Evolutionary conservation across 371 early-diverging fungal genomes (phyloP), one percentile per base, ranked within the genome.

Genomic region (Phascolomyces articulosus): DNA sequence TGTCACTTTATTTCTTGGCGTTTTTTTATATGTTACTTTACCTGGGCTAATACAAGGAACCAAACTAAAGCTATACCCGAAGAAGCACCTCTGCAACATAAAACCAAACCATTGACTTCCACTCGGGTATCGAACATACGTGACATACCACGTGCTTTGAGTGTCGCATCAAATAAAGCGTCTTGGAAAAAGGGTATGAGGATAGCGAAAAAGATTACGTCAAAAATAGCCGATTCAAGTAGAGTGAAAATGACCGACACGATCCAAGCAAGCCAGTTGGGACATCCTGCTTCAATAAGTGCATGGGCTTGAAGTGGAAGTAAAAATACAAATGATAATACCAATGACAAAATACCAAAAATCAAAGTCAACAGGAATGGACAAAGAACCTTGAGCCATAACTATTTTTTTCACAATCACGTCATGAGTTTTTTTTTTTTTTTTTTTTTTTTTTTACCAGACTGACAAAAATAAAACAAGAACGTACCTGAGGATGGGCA

Each of bases 151-250:
- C 82, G 64, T 13, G 80, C 73, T 21, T 69, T 78, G 9, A 86
- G 65, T 1, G 84, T 84, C 3, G 82, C 77, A 61, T 86, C 86
- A 68, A 86, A 86, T 16, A 86, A 64, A 9, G 74, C 79, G 47
- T 86, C 86, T 51, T 83, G 83, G 48, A 80, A 84, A 23, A 86
- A 74, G 24, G 86, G 83, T n/a, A 83, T 57, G 26, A 84, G 60
- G 65, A 86, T 77, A 20, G 83, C 72, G 62, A 80, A 86, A 57
- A 80, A 77, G 29, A 86, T 64, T 18, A 86, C 29, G 55, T 81
- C 77, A 65, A 86, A 60, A 8, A 86, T 49, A 21, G 79, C 82
- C 7, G 84, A 80, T 67, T 86, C 84, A 23, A 86, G 59, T 29
- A 86, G 63, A 9, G 83, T 83, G 60, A 86, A 80, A 26, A 86